Evolutionary conservation across 1,139 yeast genomes (phyloP), one percentile per base, ranked within the genome.

Genomic region (Pichia sp.): DNA sequence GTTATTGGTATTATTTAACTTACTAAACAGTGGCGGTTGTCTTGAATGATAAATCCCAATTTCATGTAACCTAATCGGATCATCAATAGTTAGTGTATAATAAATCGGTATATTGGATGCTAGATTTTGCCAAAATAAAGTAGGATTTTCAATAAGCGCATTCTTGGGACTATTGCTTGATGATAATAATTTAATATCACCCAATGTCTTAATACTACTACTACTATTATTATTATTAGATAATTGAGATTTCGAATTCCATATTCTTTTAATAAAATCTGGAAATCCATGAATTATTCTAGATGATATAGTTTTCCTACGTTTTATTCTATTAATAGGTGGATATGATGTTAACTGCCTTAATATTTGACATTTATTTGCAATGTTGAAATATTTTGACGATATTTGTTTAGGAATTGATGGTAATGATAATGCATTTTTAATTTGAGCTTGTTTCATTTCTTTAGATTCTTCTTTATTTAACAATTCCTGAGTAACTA

Each of bases 101-200:
- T 50, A 51, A 8, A 59, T 43, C 0, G 64, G 64, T 20, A 55
- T 33, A 31, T 52, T 57, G 10, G 50, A 51, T 4, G 50, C 45
- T 28, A 50, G 41, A 10, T 52, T 57, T 40, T 58, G 61, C 64
- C 64, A 60, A 37, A 51, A 54, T 23, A 44, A 46, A 8, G 47
- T 40, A 4, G 49, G 41, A 26, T 51, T 51, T 31, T 57, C 61
- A 11, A 42, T 40, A 6, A 60, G 38, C 2, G 43, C 60, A 48
- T 59, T 56, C 4, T 50, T 37, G 4, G 63, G 63, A 8, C 55
- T 51, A 38, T 59, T 60, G 1, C 46, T 41, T 3, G 43, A 30
- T 12, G 55, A 45, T 1, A 54, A 41, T 20, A 58, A 37, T 39
- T 58, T 56, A 2, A 57, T 49, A 32, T 47, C 47, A 29, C 53